phyloP scores from a whole-genome alignment of 192 early-diverging fungal species.

The Phlyctochytrium bullatum region DNA sequence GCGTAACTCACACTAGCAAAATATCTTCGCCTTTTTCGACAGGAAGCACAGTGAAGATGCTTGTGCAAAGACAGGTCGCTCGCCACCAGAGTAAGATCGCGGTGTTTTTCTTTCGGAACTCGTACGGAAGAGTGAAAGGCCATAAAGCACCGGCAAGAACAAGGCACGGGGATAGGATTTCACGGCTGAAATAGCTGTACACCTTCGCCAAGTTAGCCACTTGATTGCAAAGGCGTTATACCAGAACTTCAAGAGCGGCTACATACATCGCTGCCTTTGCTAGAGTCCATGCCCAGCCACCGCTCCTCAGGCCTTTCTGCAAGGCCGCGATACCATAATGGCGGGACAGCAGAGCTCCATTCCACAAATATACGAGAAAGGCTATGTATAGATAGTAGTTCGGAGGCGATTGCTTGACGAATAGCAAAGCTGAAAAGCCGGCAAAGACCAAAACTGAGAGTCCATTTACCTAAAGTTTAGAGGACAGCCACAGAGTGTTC shows the following conservation, averaged over 20 bases:
- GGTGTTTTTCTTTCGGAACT: conserved; percentile 44
- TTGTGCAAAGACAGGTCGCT: conserved; percentile 63
- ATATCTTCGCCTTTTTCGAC: conserved; percentile 81
- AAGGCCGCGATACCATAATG: conserved; percentile 13
- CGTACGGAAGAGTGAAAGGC: conserved; percentile 59
- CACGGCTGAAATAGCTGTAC: conserved; percentile 83
- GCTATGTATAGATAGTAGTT: conserved; percentile 87
- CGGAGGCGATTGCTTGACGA: conserved; percentile 69
- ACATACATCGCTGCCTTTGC: conserved; percentile 51
- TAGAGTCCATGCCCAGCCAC: neutral
- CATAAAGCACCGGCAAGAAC: conserved; percentile 59
- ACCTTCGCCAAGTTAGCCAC: conserved; percentile 42
- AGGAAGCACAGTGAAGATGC: conserved; percentile 84
- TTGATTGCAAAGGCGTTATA: conserved; percentile 23
- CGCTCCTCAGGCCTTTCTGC: conserved; percentile 1
- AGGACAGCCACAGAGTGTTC: neutral
- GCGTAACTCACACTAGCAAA: conserved; percentile 59
- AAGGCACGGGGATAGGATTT: conserved; percentile 63
- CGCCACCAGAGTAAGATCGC: conserved; percentile 64
- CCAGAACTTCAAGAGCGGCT: conserved; percentile 72
- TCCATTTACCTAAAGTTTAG: conserved; percentile 9
- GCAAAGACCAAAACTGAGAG: conserved; percentile 17
- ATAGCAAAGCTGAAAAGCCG: conserved; percentile 59
- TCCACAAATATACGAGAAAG: conserved; percentile 89
- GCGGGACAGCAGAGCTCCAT: conserved; percentile 18